A percentile compares a stretch with the other conserved stretches of the same genome.
These are phyloP conservation scores for Russula vinacea DNA, from an alignment of 768 basidiomycete genomes.

Conservation along the genomic window DNA sequence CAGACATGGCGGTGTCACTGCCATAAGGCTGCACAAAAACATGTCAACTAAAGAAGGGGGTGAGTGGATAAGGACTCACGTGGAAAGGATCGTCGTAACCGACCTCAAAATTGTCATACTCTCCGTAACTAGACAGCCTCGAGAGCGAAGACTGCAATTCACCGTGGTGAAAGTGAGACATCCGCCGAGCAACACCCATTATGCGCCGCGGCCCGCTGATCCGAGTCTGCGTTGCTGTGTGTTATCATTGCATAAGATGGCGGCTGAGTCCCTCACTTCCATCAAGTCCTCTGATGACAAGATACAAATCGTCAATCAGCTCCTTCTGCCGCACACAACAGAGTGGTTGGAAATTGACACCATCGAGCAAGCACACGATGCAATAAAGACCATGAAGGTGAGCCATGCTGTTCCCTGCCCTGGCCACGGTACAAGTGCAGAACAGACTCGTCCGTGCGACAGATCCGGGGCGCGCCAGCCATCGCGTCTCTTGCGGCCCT, in stretches of 20 bases:
- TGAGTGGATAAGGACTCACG: conserved; percentile 40
- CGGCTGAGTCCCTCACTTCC: conserved; percentile 36
- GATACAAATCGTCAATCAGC: conserved; percentile 89
- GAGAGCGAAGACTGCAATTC: conserved; percentile 75
- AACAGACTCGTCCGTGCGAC: neutral
- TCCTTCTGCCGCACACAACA: conserved; percentile 73
- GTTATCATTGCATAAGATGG: conserved; percentile 14
- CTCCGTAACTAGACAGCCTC: conserved; percentile 53
- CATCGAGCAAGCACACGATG: conserved; percentile 83
- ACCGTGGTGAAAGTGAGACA: no score
- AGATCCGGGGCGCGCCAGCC: conserved; percentile 91
- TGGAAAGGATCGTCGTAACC: conserved; percentile 54
- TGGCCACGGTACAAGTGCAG: no score
- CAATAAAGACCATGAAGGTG: conserved; percentile 95
- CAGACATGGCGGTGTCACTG: conserved; percentile 49
- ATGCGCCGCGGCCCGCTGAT: no score
- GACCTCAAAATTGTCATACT: conserved; percentile 57
- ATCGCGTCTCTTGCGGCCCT: conserved; percentile 91
- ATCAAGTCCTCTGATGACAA: conserved; percentile 46
- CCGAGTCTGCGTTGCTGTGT: neutral
- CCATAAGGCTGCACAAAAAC: conserved; percentile 48
- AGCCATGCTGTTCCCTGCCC: conserved; percentile 13
- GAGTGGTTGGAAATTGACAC: conserved; percentile 64
- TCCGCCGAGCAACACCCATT: no score
- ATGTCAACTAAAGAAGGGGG: conserved; percentile 13